phyloP scores from a whole-genome alignment of 2,329 filamentous ascomycete species.

The Teratosphaeria viscida region DNA sequence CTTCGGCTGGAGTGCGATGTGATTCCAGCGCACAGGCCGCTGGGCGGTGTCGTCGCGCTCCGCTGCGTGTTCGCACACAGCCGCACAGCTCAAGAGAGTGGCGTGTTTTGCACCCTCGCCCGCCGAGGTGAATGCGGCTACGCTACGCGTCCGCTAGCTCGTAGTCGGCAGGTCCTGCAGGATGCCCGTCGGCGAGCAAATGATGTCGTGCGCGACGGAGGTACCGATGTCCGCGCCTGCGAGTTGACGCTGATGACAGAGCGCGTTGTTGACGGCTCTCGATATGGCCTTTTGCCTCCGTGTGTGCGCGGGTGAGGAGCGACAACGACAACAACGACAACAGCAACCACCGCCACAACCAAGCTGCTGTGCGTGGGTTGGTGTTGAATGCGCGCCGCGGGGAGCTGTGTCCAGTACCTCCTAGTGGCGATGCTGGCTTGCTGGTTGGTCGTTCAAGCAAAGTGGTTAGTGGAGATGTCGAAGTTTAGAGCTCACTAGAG shows the following conservation, averaged over 20 bases:
- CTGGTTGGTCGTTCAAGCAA: background rate
- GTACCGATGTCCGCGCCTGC: background rate
- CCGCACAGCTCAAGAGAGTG: background rate
- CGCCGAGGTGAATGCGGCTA: background rate
- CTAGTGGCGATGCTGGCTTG: background rate
- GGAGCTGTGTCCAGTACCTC: background rate
- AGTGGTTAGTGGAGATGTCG: background rate
- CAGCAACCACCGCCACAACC: no score
- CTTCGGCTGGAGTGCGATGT: constrained; percentile 5
- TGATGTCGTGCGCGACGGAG: background rate
- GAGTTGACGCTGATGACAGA: background rate
- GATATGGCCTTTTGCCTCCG: background rate
- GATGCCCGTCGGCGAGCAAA: background rate
- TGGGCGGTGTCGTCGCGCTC: background rate
- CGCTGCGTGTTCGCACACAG: background rate
- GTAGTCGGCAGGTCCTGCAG: background rate
- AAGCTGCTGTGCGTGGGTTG: no score
- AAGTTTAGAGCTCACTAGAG: background rate
- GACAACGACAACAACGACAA: background rate
- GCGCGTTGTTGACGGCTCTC: background rate
- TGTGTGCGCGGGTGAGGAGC: background rate
- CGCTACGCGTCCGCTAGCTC: background rate
- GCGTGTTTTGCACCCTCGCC: background rate
- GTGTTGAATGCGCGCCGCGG: background rate
- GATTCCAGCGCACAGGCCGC: constrained; percentile 3